Evolutionary conservation across 805 yeast species (phyloP).

Genomic region (Ascoidea rubescens): DNA sequence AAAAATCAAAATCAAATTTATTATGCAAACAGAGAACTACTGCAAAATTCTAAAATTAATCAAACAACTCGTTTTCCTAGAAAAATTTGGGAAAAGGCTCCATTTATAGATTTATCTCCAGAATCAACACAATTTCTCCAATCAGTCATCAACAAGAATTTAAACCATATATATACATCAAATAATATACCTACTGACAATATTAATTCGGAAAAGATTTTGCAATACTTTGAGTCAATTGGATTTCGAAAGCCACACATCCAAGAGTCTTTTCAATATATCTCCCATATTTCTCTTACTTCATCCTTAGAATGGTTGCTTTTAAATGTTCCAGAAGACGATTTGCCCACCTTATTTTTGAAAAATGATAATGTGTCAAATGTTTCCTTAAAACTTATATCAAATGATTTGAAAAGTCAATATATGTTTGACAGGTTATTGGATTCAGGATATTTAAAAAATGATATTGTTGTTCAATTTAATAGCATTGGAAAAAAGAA

Average conservation of each 20-base stretch:
- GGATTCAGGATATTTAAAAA: constrained; percentile 59
- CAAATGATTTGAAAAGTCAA: constrained; percentile 40
- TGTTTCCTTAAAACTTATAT: constrained; percentile 21
- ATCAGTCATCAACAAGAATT: constrained; percentile 38
- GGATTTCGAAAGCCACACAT: constrained; percentile 66
- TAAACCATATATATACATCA: constrained; percentile 31
- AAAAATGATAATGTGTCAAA: constrained; percentile 44
- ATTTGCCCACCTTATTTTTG: constrained; percentile 55
- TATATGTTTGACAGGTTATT: constrained; percentile 41
- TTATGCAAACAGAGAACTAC: background rate
- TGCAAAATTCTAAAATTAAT: background rate
- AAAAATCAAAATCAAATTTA: constrained; percentile 4
- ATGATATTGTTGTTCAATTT: constrained; percentile 22
- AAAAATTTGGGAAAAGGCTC: constrained; percentile 61
- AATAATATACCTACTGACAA: constrained; percentile 5
- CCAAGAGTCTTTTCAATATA: constrained; percentile 52
- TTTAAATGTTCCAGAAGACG: constrained; percentile 90
- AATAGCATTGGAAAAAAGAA: background rate
- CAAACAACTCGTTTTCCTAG: constrained; percentile 20
- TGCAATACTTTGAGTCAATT: constrained; percentile 21
- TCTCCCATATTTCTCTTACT: constrained; percentile 12
- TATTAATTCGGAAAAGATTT: constrained; percentile 12
- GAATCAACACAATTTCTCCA: constrained; percentile 53
- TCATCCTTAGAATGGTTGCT: constrained; percentile 63
- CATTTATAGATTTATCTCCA: constrained; percentile 53